Evolutionary conservation across 257 asterid genomes (phyloP).

Genomic region (Primulina eburnea): DNA sequence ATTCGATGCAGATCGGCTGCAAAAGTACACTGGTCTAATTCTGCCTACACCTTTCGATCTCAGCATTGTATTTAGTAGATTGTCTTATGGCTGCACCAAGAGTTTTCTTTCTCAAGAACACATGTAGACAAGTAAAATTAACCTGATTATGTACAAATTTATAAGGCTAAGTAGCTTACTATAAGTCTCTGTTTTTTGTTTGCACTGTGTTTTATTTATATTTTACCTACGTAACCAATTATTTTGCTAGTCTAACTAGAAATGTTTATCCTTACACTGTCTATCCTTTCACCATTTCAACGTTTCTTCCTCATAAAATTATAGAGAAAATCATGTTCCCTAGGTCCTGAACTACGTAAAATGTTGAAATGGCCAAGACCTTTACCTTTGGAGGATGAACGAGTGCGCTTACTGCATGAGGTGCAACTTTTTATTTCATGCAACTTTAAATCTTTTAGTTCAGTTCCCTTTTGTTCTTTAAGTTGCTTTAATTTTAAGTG

Average conservation of each 20-base stretch:
- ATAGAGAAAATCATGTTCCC: constrained; percentile 27
- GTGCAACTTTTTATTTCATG: constrained; percentile 30
- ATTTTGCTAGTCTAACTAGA: constrained; percentile 2
- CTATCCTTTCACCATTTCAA: constrained; percentile 6
- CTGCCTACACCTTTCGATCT: neutral
- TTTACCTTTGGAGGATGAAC: constrained; percentile 92
- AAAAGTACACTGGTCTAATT: constrained; percentile 69
- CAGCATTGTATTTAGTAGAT: neutral
- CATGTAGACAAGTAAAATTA: neutral
- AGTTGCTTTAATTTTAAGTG: neutral
- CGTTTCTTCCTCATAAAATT: constrained; percentile 6
- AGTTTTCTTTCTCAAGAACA: constrained; percentile 2
- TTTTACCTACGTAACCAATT: neutral
- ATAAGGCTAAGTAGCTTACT: neutral
- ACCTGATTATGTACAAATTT: neutral
- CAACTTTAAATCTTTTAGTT: neutral
- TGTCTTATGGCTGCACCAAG: constrained; percentile 2
- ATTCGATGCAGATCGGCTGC: constrained; percentile 86
- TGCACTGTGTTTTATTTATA: neutral
- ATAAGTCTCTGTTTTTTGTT: constrained; percentile 2
- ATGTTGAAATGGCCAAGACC: constrained; percentile 91
- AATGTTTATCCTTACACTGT: constrained; percentile 5
- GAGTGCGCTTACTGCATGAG: constrained; percentile 92
- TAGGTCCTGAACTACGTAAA: constrained; percentile 84
- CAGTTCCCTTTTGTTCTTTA: neutral